phyloP scores from a whole-genome alignment of 345 rosid genomes.

The Sisymbrium altissimum region DNA sequence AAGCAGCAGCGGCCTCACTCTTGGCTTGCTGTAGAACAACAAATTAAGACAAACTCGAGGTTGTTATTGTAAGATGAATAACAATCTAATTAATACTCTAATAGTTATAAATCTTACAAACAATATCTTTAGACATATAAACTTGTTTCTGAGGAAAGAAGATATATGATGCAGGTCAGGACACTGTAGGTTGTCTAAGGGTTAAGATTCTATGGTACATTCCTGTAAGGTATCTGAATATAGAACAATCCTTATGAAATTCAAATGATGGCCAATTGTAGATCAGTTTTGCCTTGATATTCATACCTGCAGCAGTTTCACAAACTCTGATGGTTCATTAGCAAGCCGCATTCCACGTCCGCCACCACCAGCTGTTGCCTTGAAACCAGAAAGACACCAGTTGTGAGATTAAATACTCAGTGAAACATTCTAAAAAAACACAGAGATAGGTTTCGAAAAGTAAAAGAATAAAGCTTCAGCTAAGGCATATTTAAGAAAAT shows the following conservation, averaged over 20 bases:
- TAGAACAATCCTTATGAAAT: background rate
- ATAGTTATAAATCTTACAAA: too few species aligned
- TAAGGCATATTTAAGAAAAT: background rate
- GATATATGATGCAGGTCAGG: background rate
- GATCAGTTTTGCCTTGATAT: background rate
- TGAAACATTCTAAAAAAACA: background rate
- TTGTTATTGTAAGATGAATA: too few species aligned
- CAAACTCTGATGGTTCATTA: conserved; percentile 91
- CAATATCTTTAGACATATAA: background rate
- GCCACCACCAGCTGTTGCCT: conserved; percentile 99
- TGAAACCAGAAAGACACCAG: conserved; percentile 13
- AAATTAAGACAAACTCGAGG: conserved; percentile 20
- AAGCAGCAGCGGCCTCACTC: conserved; percentile 98
- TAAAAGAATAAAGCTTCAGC: background rate
- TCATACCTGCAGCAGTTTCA: conserved; percentile 84
- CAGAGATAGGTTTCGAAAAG: background rate
- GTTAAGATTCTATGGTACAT: background rate
- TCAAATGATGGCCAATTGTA: background rate
- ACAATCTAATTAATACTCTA: too few species aligned
- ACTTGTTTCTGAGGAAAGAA: background rate
- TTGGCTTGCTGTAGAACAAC: conserved; percentile 78
- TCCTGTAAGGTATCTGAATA: background rate
- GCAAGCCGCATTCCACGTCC: conserved; percentile 99
- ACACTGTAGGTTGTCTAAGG: background rate
- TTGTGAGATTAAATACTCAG: background rate